Evolutionary conservation across 306 rosid genomes (phyloP).

Genomic region (Glycine tomentella): DNA sequence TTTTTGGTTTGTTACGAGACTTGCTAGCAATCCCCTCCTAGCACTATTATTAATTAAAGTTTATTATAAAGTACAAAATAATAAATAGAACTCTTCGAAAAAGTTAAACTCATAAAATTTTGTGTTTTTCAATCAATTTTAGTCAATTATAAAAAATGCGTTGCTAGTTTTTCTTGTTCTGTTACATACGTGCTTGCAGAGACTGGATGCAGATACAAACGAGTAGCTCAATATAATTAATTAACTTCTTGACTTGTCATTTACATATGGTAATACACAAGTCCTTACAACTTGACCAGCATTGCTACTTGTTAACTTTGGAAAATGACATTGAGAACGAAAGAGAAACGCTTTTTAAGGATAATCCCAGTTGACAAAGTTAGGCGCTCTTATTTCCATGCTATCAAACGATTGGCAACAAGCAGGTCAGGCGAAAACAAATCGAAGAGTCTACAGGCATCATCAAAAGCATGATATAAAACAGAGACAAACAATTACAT

Average conservation of each 20-base stretch:
- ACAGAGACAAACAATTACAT: constrained; percentile 49
- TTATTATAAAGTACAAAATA: background rate
- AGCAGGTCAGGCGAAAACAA: constrained; percentile 48
- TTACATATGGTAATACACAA: constrained; percentile 21
- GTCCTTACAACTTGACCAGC: constrained; percentile 13
- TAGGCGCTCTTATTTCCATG: constrained; percentile 67
- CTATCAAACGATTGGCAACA: constrained; percentile 45
- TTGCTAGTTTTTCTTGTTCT: background rate
- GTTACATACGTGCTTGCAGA: background rate
- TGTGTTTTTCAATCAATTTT: background rate
- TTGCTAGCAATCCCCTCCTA: background rate
- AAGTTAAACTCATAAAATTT: too few species aligned
- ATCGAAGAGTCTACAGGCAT: constrained; percentile 48
- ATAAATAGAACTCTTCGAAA: too few species aligned
- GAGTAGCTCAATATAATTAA: constrained; percentile 21
- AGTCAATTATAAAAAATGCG: background rate
- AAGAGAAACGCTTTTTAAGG: constrained; percentile 14
- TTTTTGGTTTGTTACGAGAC: background rate
- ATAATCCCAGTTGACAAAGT: constrained; percentile 36
- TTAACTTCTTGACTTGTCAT: constrained; percentile 23
- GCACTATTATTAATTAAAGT: background rate
- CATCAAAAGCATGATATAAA: constrained; percentile 44
- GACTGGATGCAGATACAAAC: constrained; percentile 13
- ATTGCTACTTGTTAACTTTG: constrained; percentile 18
- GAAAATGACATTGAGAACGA: constrained; percentile 33